Evolutionary conservation across 2,329 filamentous ascomycete species (phyloP), one percentile per base, ranked within the genome.

Genomic region (Ophiostoma quercus): DNA sequence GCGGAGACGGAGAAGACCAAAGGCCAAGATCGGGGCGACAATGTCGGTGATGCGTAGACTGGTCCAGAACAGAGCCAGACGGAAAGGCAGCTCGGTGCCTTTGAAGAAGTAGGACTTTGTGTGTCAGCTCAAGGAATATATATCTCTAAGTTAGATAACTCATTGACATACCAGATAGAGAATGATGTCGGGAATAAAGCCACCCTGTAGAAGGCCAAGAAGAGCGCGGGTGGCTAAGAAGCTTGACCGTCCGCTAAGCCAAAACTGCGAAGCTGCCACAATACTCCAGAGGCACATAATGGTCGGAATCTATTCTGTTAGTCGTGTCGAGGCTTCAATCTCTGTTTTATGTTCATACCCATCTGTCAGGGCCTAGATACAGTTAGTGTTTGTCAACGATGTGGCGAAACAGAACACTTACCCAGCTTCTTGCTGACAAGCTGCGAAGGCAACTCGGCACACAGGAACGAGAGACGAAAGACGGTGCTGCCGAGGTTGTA

Each of bases 361-460:
- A 57, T 57, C 51, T 11, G 22, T 57, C 51, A 57, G 51, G 51
- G 22, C 51, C 51, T 57, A 57, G 51, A 22, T 14, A 25, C 0
- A 57, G 16, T 57, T 25, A 57, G n/a, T 16, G 25, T 22, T n/a
- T 57, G 51, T 57, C 51, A 12, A 25, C 8, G 12, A 11, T 2
- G 12, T 25, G 16, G 43, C 16, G 43, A 47, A 47, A 7, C 16
- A 7, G 16, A 6, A 47, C 6, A n/a, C 51, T 29, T 22, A 57
- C 75, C 78, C 0, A 79, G 73, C 74, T 82, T 83, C 76, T 89
- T 89, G 67, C 81, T 83, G 29, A 89, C 74, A 19, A 89, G 89
- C 74, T 88, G 86, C 0, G 86, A 88, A 0, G 87, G 87, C 2
- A 89, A 77, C 73, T 89, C 87, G 0, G 87, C 85, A 8, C 80